Conservation (phyloP, 305 asterid genomes). For the Solanum hybrid region DNA sequence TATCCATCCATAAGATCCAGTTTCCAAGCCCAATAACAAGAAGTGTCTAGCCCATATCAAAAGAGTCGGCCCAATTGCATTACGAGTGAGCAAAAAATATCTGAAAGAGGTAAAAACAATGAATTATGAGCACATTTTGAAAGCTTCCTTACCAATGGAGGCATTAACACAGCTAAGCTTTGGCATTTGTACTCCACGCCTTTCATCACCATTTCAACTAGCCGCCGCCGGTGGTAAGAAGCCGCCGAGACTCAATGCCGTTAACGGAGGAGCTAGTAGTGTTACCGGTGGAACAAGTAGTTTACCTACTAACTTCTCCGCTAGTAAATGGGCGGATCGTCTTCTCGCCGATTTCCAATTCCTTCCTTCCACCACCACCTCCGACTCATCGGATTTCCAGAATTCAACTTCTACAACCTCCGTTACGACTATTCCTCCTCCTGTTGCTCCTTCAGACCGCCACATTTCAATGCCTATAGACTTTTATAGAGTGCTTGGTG, state of each 20-base stretch:
- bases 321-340: constrained; percentile 96
- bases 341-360: constrained; percentile 89
- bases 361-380: constrained; percentile 41
- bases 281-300: constrained; percentile 36
- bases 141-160: constrained; percentile 32
- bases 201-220: constrained; percentile 22
- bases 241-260: constrained; percentile 37
- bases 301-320: constrained; percentile 16
- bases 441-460: constrained; percentile 62
- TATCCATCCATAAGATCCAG: background rate
- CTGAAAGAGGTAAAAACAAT: background rate
- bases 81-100: background rate
- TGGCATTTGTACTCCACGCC: constrained; percentile 35
- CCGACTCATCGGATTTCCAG: constrained; percentile 25
- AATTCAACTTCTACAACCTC: constrained; percentile 7
- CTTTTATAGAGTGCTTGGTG: constrained; percentile 79
- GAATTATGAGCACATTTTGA: background rate
- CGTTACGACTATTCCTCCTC: constrained; percentile 24
- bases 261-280: constrained; percentile 44
- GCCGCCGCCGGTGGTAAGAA: constrained; percentile 23
- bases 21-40: background rate
- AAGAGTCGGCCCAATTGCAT: background rate
- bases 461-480: constrained; percentile 71
- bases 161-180: constrained; percentile 39
- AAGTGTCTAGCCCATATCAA: background rate